Conservation (phyloP, 805 yeast species). For the Starmerella gropengiesseri region DNA sequence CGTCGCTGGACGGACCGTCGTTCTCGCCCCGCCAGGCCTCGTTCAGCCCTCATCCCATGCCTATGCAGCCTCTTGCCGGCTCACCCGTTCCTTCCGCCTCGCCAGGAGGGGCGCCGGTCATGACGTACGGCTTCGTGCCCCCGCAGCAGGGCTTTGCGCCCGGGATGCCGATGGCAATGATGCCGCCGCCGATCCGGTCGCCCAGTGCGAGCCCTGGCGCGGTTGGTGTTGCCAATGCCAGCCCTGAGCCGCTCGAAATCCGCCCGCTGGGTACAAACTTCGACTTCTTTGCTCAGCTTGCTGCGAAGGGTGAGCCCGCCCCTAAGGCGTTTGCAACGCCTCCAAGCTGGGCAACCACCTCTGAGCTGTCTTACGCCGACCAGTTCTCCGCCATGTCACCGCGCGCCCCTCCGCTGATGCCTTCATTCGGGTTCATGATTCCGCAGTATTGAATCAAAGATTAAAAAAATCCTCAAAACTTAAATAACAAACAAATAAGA, state of each 20-base stretch:
- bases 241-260: slow-evolving; percentile 5
- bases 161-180: slow-evolving; percentile 13
- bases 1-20: slow-evolving; percentile 35
- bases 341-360: slow-evolving; percentile 19
- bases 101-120: background rate
- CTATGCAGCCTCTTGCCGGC: background rate
- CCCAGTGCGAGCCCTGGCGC: slow-evolving; percentile 1
- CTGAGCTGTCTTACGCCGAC: slow-evolving; percentile 16
- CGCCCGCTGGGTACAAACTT: slow-evolving; percentile 10
- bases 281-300: slow-evolving; percentile 19
- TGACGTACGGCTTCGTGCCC: slow-evolving; percentile 20
- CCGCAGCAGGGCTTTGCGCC: slow-evolving; percentile 17
- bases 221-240: background rate
- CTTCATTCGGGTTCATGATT: slow-evolving; percentile 11
- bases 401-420: slow-evolving; percentile 9
- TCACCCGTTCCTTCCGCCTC: slow-evolving; percentile 3
- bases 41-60: slow-evolving; percentile 10
- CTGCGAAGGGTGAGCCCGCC: slow-evolving; percentile 33
- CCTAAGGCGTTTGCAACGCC: slow-evolving; percentile 19
- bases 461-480: background rate
- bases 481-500: background rate
- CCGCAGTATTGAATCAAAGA: background rate
- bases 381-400: slow-evolving; percentile 13
- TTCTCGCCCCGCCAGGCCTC: slow-evolving; percentile 9
- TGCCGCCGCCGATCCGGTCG: slow-evolving; percentile 4